These are phyloP conservation scores for Amanita molliuscula DNA, from an alignment of 768 basidiomycete genomes.

Conservation along the genomic window DNA sequence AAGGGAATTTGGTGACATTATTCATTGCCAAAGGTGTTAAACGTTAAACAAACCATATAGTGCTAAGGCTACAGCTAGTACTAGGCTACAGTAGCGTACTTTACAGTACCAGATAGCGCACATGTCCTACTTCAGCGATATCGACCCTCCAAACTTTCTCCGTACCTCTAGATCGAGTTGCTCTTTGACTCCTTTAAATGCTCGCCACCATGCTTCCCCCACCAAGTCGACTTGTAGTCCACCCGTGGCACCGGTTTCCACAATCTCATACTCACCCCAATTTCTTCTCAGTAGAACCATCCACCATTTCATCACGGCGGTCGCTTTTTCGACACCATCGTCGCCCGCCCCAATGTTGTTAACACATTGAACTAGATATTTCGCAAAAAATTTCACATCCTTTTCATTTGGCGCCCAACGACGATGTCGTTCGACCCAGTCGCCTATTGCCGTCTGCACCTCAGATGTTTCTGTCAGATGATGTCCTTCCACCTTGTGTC, in stretches of 20 bases:
- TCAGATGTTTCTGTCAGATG: slow-evolving; percentile 60
- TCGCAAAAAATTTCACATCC: slow-evolving; percentile 69
- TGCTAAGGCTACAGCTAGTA: not conserved
- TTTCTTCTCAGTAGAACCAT: slow-evolving; percentile 51
- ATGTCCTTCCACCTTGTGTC: slow-evolving; percentile 37
- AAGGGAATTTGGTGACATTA: slow-evolving; percentile 25
- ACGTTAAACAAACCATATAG: too few species aligned
- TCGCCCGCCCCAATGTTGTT: slow-evolving; percentile 46
- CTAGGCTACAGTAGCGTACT: not conserved
- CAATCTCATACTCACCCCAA: slow-evolving; percentile 49
- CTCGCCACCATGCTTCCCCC: slow-evolving; percentile 74
- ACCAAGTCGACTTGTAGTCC: slow-evolving; percentile 28
- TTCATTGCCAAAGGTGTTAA: slow-evolving; percentile 50
- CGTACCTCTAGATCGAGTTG: slow-evolving; percentile 56
- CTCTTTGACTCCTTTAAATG: slow-evolving; percentile 60
- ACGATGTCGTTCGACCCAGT: slow-evolving; percentile 63
- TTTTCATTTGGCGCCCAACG: slow-evolving; percentile 55
- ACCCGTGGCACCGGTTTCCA: slow-evolving; percentile 24
- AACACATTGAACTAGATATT: slow-evolving; percentile 60
- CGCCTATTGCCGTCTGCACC: slow-evolving; percentile 58
- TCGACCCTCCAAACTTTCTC: slow-evolving; percentile 61
- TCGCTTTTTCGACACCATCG: slow-evolving; percentile 53
- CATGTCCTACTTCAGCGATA: slow-evolving; percentile 45
- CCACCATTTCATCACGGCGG: slow-evolving; percentile 80
- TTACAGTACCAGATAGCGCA: not conserved